Base-by-base conservation (phyloP, 306 rosid genomes). In the Quercus ilex region DNA sequence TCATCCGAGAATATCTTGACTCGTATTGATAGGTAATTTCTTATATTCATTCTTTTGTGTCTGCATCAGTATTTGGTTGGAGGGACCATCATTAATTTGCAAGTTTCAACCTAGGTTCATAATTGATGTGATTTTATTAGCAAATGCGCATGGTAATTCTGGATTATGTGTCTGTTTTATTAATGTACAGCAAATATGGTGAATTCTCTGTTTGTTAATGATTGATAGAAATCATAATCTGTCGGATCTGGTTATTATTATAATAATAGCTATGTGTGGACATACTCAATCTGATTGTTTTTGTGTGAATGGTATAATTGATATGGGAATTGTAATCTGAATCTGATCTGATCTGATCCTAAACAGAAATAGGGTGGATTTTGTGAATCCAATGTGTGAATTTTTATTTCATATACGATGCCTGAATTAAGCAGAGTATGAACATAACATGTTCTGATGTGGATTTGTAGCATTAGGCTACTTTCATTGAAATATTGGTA, bases 1-100 rank as follows among this genome's bases (percentile, higher is more conserved):
- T 95, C 99, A 0, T 95, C 99, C 0, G 99, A 95, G 87, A 95
- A 95, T 79, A 81, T 95, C 74, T 31, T 95, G 70, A 84, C 98
- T 79, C 94, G 97, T 53, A 95, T 95, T 25, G 98, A 95, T 86
- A 88, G 96, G 99, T 95, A 85, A 18, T 65, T 67, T 82, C 82
- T 82, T 79, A 35, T 19, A 5, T 73, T 65, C 20, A 6, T 20
- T 55, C 74, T 62, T 1, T 5, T 71, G 26, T 63, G 9, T 73
- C 77, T 70, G 80, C 26, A 35, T 52, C 65, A 64, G 41, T 10
- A 10, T 58, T 53, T 59, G 5, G 76, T 62, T 79, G 75, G 55
- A 58, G 71, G 75, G 58, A 33, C 33, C 67, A 21, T 18, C 1
- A 2, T 77, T 56, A 1, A 43, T 77, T 73, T 55, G 53, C 13